A percentile compares a stretch with the other conserved stretches of the same genome.
These are phyloP conservation scores for Astragalus membranaceus DNA, from an alignment of 306 rosid species.

Conservation along the genomic window DNA sequence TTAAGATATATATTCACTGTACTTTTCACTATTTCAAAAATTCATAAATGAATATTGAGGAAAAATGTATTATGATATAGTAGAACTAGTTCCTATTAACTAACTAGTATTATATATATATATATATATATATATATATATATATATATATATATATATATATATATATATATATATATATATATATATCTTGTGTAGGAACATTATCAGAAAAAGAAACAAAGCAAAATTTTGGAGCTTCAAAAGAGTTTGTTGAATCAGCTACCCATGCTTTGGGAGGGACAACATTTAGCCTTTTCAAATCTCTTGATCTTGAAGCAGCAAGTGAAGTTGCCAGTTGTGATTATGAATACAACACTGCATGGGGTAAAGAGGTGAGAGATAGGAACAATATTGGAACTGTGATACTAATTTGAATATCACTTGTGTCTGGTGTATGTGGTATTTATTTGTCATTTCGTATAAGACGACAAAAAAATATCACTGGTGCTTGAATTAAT, in stretches of 20 bases:
- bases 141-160: no score
- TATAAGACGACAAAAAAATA: no score
- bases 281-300: not conserved
- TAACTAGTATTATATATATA: not conserved
- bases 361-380: slow-evolving; percentile 63
- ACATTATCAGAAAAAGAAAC: slow-evolving; percentile 12
- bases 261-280: slow-evolving; percentile 34
- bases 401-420: not conserved
- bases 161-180: no score
- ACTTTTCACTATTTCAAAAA: not conserved
- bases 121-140: no score
- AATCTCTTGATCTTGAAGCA: slow-evolving; percentile 31
- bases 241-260: slow-evolving; percentile 32
- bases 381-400: not conserved
- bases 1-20: not conserved
- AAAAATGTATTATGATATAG: not conserved
- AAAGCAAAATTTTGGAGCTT: slow-evolving; percentile 34
- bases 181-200: slow-evolving; percentile 26
- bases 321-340: slow-evolving; percentile 40
- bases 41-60: not conserved
- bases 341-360: slow-evolving; percentile 44
- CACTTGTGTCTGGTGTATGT: not conserved
- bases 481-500: not conserved
- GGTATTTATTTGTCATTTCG: no score
- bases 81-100: not conserved